phyloP scores from a whole-genome alignment of 1,139 yeast genomes.

The Pichia sp. region DNA sequence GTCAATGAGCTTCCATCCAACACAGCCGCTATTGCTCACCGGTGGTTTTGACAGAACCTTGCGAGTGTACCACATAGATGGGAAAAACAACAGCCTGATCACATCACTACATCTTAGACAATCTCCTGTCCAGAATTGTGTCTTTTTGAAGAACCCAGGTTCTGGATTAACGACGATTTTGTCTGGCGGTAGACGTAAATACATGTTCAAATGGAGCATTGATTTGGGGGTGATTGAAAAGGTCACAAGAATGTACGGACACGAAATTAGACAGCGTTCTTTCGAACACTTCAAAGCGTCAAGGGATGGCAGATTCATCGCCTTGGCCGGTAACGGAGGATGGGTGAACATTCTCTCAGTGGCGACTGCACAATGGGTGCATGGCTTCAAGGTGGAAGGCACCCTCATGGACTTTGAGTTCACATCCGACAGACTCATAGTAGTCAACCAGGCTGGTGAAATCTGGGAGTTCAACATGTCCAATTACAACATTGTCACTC shows the following conservation, averaged over 20 bases:
- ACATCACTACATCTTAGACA: constrained; percentile 76
- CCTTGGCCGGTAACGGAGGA: constrained; percentile 79
- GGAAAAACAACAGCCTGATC: constrained; percentile 76
- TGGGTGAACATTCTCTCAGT: constrained; percentile 84
- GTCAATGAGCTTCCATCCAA: constrained; percentile 76
- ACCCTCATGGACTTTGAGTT: constrained; percentile 77
- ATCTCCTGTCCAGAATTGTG: constrained; percentile 75
- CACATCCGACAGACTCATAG: constrained; percentile 39
- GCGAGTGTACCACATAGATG: constrained; percentile 86
- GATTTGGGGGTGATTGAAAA: constrained; percentile 61
- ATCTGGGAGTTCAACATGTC: constrained; percentile 79
- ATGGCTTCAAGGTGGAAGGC: constrained; percentile 87
- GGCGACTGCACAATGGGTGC: constrained; percentile 75
- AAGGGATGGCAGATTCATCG: constrained; percentile 65
- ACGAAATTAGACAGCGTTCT: constrained; percentile 77
- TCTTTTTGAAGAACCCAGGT: constrained; percentile 38
- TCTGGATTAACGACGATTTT: constrained; percentile 49
- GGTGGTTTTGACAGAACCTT: constrained; percentile 92
- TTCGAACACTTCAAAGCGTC: constrained; percentile 81
- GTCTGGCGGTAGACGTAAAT: constrained; percentile 89
- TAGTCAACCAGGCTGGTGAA: constrained; percentile 77
- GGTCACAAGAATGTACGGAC: constrained; percentile 86
- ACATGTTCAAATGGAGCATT: constrained; percentile 89
- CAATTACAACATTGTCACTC: constrained; percentile 45
- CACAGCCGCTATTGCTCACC: constrained; percentile 77